phyloP scores from a whole-genome alignment of 2,329 filamentous ascomycete genomes.

The Aureobasidium sp. region DNA sequence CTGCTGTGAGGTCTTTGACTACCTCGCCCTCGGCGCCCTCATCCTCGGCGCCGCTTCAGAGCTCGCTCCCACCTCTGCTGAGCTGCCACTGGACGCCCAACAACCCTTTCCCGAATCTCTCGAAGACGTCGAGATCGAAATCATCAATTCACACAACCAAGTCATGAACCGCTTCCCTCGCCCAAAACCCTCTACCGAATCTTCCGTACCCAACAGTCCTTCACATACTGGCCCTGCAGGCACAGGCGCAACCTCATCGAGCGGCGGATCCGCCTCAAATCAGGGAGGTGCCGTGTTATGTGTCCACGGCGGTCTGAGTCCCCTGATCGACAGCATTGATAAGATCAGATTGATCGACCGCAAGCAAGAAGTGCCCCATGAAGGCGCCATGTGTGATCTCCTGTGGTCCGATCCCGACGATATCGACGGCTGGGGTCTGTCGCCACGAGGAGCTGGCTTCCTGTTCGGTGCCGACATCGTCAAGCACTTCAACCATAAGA shows the following conservation, averaged over 20 bases:
- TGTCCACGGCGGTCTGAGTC: constrained; percentile 88
- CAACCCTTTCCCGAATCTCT: constrained; percentile 47
- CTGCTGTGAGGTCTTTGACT: constrained; percentile 97
- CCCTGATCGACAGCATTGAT: constrained; percentile 86
- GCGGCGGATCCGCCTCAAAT: constrained; percentile 51
- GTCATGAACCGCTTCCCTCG: constrained; percentile 67
- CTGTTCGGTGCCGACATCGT: constrained; percentile 94
- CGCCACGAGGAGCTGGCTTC: constrained; percentile 89
- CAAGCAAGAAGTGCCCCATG: constrained; percentile 96
- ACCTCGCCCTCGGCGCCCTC: constrained; percentile 82
- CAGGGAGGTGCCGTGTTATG: constrained; percentile 81
- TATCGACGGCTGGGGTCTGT: constrained; percentile 93
- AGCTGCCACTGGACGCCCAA: constrained; percentile 47
- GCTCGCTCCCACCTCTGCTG: constrained; percentile 35
- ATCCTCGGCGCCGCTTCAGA: constrained; percentile 74
- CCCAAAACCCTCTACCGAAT: constrained; percentile 27
- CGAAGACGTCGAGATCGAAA: constrained; percentile 83
- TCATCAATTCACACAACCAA: constrained; percentile 75
- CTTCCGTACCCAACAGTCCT: constrained; percentile 23
- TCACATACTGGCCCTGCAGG: constrained; percentile 60
- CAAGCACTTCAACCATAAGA: constrained; percentile 89
- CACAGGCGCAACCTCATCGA: constrained; percentile 67
- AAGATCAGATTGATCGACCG: constrained; percentile 92
- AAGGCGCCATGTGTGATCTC: constrained; percentile 97
- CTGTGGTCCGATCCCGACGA: constrained; percentile 98